Conservation (phyloP, 1,284 basidiomycete species). For the Trichosporon ovoides region DNA sequence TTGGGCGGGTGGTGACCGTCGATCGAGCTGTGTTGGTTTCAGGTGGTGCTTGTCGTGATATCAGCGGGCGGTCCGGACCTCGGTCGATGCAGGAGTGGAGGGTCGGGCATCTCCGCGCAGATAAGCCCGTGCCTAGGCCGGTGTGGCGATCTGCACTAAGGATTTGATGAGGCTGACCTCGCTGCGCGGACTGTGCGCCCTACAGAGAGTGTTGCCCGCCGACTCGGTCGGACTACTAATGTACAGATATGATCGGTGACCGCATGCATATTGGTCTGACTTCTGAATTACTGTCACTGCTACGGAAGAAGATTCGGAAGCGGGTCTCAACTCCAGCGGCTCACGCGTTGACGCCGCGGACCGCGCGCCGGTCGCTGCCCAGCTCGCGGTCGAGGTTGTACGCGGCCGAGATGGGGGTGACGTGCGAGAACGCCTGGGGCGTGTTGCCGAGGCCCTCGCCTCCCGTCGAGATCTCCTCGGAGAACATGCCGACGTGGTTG, state of each 20-base stretch:
- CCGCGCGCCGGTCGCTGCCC: neutral
- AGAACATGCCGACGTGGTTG: constrained; percentile 80
- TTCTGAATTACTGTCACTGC: neutral
- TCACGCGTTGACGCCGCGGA: neutral
- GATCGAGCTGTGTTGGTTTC: neutral
- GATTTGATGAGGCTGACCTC: no score
- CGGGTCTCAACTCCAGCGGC: neutral
- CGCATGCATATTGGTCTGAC: no score
- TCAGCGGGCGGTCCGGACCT: no score
- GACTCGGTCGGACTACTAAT: no score
- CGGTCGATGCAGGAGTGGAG: no score
- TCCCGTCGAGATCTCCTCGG: constrained; percentile 56
- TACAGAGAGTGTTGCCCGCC: no score
- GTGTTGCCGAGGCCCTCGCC: constrained; percentile 49
- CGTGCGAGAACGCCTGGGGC: constrained; percentile 48
- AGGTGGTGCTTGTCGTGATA: no score
- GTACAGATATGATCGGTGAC: no score
- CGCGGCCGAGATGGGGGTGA: constrained; percentile 46
- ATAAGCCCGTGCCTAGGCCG: no score
- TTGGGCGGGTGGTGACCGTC: neutral
- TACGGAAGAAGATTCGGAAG: neutral
- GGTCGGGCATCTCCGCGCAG: no score
- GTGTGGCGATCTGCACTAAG: no score
- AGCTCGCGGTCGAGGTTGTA: constrained; percentile 49
- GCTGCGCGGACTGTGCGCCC: no score